A percentile compares a stretch with the other conserved stretches of the same genome.
phyloP scores from a whole-genome alignment of 2,329 filamentous ascomycete species.

The Aspergillus sp. region DNA sequence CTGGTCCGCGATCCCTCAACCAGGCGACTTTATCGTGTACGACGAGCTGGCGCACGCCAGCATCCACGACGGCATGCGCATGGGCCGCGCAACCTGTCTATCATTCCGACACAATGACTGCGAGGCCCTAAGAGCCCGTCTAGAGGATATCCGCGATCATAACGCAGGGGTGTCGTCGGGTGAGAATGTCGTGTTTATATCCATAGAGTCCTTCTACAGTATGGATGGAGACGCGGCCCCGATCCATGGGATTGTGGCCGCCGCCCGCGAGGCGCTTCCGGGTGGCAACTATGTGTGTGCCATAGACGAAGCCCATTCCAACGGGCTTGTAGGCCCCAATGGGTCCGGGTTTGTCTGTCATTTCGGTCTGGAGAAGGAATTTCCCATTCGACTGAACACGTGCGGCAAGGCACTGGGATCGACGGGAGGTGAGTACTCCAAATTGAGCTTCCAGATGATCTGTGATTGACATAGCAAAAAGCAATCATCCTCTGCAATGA shows the following conservation, averaged over 20 bases:
- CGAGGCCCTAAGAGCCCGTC: not conserved
- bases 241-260: conserved; percentile 11
- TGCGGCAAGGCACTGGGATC: conserved; percentile 28
- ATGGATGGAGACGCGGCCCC: conserved; percentile 49
- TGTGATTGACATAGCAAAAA: not conserved
- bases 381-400: conserved; percentile 27
- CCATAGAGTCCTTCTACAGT: conserved; percentile 47
- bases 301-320: conserved; percentile 21
- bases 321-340: conserved; percentile 14
- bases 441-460: not conserved
- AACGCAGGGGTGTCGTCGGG: conserved; percentile 7
- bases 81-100: conserved; percentile 50
- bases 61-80: conserved; percentile 66
- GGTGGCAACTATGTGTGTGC: conserved; percentile 23
- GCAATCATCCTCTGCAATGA: conserved; percentile 9
- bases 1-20: conserved; percentile 52
- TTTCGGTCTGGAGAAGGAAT: conserved; percentile 29
- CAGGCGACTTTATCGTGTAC: conserved; percentile 58
- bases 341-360: conserved; percentile 18
- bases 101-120: conserved; percentile 14
- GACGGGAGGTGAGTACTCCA: conserved; percentile 23
- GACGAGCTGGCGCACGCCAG: conserved; percentile 69
- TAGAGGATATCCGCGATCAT: conserved; percentile 1
- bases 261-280: conserved; percentile 15
- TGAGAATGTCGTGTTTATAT: conserved; percentile 36